Conservation (phyloP, 2,329 filamentous ascomycete species). For the Fusarium paranaense region DNA sequence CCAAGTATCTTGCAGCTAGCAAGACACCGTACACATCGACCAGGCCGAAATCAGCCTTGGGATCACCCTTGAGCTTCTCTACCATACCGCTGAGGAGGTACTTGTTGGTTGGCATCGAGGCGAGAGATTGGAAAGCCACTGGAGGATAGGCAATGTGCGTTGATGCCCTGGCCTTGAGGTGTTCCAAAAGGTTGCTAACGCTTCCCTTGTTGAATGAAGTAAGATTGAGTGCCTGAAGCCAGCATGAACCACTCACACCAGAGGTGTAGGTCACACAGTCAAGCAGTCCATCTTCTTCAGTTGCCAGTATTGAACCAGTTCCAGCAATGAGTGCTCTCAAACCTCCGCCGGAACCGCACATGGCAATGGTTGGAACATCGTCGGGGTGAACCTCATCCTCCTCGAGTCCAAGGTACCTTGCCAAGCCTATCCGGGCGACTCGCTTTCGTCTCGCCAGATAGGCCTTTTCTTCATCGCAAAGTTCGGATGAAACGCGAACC, state of each 20-base stretch:
- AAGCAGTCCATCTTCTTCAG: constrained; percentile 88
- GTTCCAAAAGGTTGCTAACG: constrained; percentile 78
- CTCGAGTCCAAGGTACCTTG: constrained; percentile 82
- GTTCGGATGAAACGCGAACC: constrained; percentile 83
- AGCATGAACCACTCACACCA: constrained; percentile 95
- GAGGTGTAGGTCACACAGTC: constrained; percentile 96
- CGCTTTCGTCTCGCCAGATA: constrained; percentile 78
- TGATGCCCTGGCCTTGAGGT: constrained; percentile 85
- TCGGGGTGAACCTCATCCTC: constrained; percentile 89
- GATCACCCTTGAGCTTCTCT: constrained; percentile 86
- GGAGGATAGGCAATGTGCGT: constrained; percentile 95
- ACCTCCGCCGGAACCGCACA: constrained; percentile 94
- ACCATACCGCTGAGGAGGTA: constrained; percentile 88
- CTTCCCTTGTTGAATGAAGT: constrained; percentile 75
- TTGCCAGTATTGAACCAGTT: constrained; percentile 85
- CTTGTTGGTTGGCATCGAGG: constrained; percentile 93
- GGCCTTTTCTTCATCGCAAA: constrained; percentile 85
- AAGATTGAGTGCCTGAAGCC: constrained; percentile 90
- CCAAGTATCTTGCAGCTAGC: constrained; percentile 84
- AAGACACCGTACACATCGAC: constrained; percentile 94
- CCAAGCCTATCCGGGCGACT: constrained; percentile 78
- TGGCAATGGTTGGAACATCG: constrained; percentile 91
- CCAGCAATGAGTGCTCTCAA: constrained; percentile 91
- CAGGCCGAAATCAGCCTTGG: constrained; percentile 80
- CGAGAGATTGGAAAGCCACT: constrained; percentile 81